Conservation (phyloP, 805 yeast species). For the Candida corydali region DNA sequence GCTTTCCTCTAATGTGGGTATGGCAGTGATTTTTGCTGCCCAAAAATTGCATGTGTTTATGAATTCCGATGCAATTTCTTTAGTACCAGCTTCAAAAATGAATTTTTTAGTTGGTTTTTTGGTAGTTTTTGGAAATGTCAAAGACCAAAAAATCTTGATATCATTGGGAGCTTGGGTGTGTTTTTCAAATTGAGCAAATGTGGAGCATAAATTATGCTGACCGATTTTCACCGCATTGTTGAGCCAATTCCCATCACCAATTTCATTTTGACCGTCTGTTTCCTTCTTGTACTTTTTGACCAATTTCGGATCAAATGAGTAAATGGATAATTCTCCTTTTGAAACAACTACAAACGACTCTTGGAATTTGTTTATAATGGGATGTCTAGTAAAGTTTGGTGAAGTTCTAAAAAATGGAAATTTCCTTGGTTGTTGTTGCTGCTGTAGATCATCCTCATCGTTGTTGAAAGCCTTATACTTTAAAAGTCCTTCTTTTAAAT, state of each 20-base stretch:
- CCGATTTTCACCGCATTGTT: slow-evolving; percentile 58
- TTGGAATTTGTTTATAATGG: slow-evolving; percentile 27
- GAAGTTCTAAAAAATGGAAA: slow-evolving; percentile 20
- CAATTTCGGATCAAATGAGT: slow-evolving; percentile 47
- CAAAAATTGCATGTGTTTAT: slow-evolving; percentile 82
- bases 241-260: slow-evolving; percentile 70
- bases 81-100: slow-evolving; percentile 62
- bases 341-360: slow-evolving; percentile 64
- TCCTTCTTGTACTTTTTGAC: slow-evolving; percentile 34
- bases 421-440: slow-evolving; percentile 14
- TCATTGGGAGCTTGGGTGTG: slow-evolving; percentile 1
- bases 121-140: slow-evolving; percentile 47
- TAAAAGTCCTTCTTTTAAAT: slow-evolving; percentile 70
- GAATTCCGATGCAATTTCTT: slow-evolving; percentile 64
- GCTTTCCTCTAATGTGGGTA: slow-evolving; percentile 66
- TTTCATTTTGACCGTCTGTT: slow-evolving; percentile 16
- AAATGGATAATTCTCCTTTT: slow-evolving; percentile 59
- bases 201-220: slow-evolving; percentile 47
- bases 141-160: slow-evolving; percentile 41
- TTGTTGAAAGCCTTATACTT: slow-evolving; percentile 36
- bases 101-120: slow-evolving; percentile 38
- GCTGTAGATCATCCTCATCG: slow-evolving; percentile 30
- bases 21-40: slow-evolving; percentile 81
- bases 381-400: slow-evolving; percentile 5
- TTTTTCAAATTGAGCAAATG: slow-evolving; percentile 41